These are phyloP conservation scores for Acarospora socialis DNA, from an alignment of 2,329 filamentous ascomycete species.

Conservation along the genomic window DNA sequence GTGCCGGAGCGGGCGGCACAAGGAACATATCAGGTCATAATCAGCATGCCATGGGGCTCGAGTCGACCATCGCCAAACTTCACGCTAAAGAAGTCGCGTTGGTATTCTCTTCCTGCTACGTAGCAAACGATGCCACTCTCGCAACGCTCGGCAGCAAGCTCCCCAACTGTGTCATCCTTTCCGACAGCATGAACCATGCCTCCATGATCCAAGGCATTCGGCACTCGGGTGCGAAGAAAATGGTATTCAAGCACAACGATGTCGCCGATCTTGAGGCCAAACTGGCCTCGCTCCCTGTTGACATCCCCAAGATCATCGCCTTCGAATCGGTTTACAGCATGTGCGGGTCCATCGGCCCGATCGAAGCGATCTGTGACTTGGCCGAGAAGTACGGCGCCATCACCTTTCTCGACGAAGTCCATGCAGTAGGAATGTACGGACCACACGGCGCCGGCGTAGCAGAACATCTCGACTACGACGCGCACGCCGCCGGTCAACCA, in stretches of 20 bases:
- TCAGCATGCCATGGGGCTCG: slow-evolving; percentile 75
- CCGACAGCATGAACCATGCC: slow-evolving; percentile 91
- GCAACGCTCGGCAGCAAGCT: slow-evolving; percentile 94
- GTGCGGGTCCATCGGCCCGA: slow-evolving; percentile 94
- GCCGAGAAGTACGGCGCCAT: slow-evolving; percentile 96
- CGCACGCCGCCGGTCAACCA: slow-evolving; percentile 60
- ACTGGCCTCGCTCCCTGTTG: slow-evolving; percentile 68
- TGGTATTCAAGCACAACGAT: slow-evolving; percentile 98
- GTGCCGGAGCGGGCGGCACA: slow-evolving; percentile 86
- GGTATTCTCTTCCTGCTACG: slow-evolving; percentile 95
- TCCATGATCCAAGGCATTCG: slow-evolving; percentile 99
- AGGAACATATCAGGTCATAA: slow-evolving; percentile 98
- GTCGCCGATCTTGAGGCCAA: slow-evolving; percentile 85
- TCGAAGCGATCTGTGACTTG: slow-evolving; percentile 87
- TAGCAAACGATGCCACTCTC: slow-evolving; percentile 92
- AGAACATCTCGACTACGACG: slow-evolving; percentile 90
- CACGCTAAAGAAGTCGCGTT: slow-evolving; percentile 85
- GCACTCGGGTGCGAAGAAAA: slow-evolving; percentile 90
- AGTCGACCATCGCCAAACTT: slow-evolving; percentile 68
- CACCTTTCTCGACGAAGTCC: slow-evolving; percentile 96
- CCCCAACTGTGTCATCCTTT: slow-evolving; percentile 93
- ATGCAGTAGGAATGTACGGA: slow-evolving; percentile 98
- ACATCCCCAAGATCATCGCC: slow-evolving; percentile 92
- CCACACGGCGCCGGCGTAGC: slow-evolving; percentile 90
- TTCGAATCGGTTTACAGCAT: slow-evolving; percentile 99